Evolutionary conservation across 306 rosid species (phyloP).

Genomic region (Castanea crenata): DNA sequence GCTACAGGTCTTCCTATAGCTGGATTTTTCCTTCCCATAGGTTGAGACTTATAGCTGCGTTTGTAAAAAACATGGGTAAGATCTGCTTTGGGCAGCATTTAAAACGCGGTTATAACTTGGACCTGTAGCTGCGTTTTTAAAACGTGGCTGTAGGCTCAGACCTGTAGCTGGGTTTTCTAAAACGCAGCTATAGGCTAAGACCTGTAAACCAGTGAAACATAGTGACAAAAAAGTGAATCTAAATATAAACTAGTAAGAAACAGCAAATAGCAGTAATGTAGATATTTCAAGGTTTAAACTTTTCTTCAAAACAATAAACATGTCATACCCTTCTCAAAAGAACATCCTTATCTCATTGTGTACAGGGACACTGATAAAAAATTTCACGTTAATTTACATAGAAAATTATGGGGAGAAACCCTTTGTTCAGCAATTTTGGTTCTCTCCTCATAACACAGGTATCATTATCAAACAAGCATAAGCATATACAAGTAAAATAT

Average conservation of each 20-base stretch:
- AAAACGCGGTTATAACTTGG: too few species aligned
- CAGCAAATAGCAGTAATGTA: background rate
- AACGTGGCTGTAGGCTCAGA: too few species aligned
- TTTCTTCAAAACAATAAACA: background rate
- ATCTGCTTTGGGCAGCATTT: too few species aligned
- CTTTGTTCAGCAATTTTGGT: background rate
- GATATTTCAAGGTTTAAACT: background rate
- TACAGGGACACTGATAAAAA: background rate
- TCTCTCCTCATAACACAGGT: background rate
- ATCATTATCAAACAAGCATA: background rate
- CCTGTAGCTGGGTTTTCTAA: too few species aligned
- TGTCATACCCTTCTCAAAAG: background rate
- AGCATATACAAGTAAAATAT: background rate
- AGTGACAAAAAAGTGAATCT: background rate
- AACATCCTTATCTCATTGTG: background rate
- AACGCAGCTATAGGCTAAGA: too few species aligned
- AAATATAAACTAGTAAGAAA: background rate
- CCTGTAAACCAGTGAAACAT: background rate
- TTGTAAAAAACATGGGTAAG: too few species aligned
- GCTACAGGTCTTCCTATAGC: too few species aligned
- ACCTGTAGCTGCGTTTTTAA: too few species aligned
- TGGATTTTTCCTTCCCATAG: too few species aligned
- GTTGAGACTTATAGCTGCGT: too few species aligned
- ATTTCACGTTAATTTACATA: background rate
- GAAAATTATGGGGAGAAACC: background rate